phyloP scores from a whole-genome alignment of 176 grass and related monocot genomes.

The Aegilops bicornis region DNA sequence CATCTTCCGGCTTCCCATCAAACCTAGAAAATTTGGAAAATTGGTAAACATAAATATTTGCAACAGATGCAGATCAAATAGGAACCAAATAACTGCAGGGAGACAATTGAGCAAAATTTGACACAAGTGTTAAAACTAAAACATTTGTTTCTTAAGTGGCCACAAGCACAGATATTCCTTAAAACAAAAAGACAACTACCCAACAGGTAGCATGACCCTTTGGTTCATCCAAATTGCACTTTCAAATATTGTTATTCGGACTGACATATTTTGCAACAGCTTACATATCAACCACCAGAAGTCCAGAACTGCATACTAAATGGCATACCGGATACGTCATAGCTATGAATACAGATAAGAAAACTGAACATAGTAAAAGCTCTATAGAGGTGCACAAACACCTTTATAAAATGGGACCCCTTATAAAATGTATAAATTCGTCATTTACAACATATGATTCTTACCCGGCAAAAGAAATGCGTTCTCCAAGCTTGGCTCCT shows the following conservation, averaged over 20 bases:
- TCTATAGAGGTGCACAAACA: background rate
- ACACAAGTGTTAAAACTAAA: background rate
- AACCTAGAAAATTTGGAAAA: slow-evolving; percentile 38
- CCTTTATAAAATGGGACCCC: background rate
- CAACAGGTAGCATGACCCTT: background rate
- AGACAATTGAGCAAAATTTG: background rate
- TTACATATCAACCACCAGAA: background rate
- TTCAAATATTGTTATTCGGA: background rate
- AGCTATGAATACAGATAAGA: background rate
- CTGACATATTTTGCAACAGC: background rate
- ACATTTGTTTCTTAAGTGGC: background rate
- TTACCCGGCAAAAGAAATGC: slow-evolving; percentile 90
- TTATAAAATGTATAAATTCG: background rate
- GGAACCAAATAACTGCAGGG: background rate
- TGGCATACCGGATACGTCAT: background rate
- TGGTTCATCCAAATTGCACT: background rate
- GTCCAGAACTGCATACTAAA: background rate
- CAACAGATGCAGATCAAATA: background rate
- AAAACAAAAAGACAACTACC: background rate
- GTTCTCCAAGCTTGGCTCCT: slow-evolving; percentile 90
- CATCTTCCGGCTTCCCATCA: slow-evolving; percentile 84
- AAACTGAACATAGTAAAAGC: background rate
- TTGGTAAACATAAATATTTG: background rate
- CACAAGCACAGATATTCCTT: background rate
- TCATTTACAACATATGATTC: background rate